Conservation (phyloP, 78 protist genomes). For the Bigelowiella natans region DNA sequence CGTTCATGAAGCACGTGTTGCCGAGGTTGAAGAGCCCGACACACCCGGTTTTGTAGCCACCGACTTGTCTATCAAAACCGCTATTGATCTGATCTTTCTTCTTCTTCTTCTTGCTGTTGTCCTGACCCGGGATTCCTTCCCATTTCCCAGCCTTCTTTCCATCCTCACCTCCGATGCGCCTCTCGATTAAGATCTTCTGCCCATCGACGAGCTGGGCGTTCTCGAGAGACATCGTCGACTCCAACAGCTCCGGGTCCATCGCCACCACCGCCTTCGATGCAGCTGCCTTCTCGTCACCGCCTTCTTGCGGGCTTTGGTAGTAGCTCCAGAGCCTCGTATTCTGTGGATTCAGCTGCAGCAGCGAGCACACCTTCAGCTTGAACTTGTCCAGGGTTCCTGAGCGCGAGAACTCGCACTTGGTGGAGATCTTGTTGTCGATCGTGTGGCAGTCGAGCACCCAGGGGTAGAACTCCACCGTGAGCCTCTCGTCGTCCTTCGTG, state of each 20-base stretch:
- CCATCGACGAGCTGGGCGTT: neutral
- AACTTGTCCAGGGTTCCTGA: neutral
- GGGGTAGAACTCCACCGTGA: neutral
- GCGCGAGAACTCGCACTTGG: neutral
- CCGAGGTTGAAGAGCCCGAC: neutral
- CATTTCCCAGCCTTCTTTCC: too few species aligned
- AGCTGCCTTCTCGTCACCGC: too few species aligned
- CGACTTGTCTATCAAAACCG: too few species aligned
- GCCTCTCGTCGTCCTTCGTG: neutral
- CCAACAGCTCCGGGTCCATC: neutral
- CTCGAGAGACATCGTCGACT: neutral
- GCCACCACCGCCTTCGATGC: too few species aligned
- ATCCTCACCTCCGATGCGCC: neutral
- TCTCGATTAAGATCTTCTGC: neutral
- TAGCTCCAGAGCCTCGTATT: too few species aligned
- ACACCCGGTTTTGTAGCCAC: too few species aligned
- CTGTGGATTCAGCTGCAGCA: too few species aligned
- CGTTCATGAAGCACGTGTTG: neutral
- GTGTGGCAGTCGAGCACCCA: neutral
- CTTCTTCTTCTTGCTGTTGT: neutral
- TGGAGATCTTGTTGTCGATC: neutral
- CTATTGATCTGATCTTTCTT: too few species aligned
- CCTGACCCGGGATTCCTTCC: too few species aligned
- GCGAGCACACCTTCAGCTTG: neutral
- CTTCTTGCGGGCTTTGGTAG: too few species aligned